A percentile compares a stretch with the other conserved stretches of the same genome.
These are phyloP conservation scores for Quercus gilva DNA, from an alignment of 306 rosid genomes.

Conservation along the genomic window DNA sequence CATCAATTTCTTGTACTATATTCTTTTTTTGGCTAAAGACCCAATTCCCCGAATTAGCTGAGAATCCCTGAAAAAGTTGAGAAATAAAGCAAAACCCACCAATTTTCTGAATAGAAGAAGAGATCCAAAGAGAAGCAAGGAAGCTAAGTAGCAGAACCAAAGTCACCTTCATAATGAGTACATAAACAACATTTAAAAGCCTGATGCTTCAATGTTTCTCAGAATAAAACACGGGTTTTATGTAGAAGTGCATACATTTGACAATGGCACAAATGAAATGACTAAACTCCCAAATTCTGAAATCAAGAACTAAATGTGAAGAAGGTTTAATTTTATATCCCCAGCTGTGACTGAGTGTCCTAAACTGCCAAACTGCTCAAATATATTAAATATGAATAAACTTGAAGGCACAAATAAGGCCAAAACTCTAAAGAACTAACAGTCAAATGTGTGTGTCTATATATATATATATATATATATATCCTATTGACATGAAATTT, in stretches of 20 bases:
- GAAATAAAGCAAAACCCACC: conserved; percentile 34
- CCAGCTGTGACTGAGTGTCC: conserved; percentile 20
- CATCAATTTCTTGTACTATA: no score
- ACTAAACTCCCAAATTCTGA: conserved; percentile 27
- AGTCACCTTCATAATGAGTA: conserved; percentile 25
- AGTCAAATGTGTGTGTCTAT: no score
- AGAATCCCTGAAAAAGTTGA: conserved; percentile 12
- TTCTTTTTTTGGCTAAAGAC: conserved; percentile 4
- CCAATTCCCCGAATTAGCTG: conserved; percentile 17
- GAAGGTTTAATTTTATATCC: conserved; percentile 23
- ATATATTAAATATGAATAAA: conserved; percentile 31
- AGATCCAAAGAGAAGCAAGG: conserved; percentile 18
- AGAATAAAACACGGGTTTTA: conserved; percentile 37
- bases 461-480: no score
- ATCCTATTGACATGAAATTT: no score
- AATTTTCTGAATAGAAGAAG: conserved; percentile 6
- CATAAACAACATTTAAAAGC: conserved; percentile 21
- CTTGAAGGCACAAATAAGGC: conserved; percentile 16
- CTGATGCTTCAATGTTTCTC: conserved; percentile 20
- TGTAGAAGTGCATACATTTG: conserved; percentile 20
- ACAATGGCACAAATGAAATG: conserved; percentile 20
- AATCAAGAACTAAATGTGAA: conserved; percentile 34
- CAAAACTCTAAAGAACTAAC: conserved; percentile 1
- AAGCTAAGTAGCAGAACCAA: conserved; percentile 22
- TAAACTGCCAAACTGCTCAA: conserved; percentile 6